Evolutionary conservation across 345 rosid genomes (phyloP), one percentile per base, ranked within the genome.

Genomic region (Arabis alpina): DNA sequence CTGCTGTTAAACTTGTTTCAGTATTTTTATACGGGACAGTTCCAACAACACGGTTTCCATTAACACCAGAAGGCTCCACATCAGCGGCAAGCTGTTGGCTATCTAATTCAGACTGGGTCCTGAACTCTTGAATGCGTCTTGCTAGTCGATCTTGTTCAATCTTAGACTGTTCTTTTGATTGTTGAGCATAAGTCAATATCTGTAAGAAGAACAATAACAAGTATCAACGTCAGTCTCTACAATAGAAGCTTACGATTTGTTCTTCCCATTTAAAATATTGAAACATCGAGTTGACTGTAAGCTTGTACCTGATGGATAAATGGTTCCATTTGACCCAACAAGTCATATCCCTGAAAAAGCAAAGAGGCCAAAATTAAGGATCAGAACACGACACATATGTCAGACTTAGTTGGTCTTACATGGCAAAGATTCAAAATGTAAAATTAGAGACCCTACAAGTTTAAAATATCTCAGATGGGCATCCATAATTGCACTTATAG

Each of bases 401-500:
- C 54, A 54, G 16, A 62, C 47, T 59, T 43, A 54, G 54, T 56
- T 59, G 55, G 41, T 42, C 48, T n/a, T 52, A 48, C 65, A 60
- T 45, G 71, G 10, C 53, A 44, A 52, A 6, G 28, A 51, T n/a
- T 45, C 24, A 75, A 76, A 61, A 42, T 51, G 24, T 42, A 48
- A 56, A 53, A 50, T 32, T 41, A 34, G 37, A 52, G 42, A 57
- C 77, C 66, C 14, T 44, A 89, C 98, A 87, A 85, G 87, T 82
- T 90, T 92, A 70, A 89, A 92, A 72, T 86, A 87, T 88, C 91
- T 85, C 76, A 92, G 84, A 82, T 92, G 94, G 44, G 86, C 91
- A 83, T 90, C 95, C 98, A 90, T 83, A 64, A 90, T 87, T 72
- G 95, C 91, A 85, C 98, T 92, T 61, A 90, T 72, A 58, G 96